Evolutionary conservation across 495 filamentous ascomycete species (phyloP).

Genomic region (Talaromyces trachyspermus): DNA sequence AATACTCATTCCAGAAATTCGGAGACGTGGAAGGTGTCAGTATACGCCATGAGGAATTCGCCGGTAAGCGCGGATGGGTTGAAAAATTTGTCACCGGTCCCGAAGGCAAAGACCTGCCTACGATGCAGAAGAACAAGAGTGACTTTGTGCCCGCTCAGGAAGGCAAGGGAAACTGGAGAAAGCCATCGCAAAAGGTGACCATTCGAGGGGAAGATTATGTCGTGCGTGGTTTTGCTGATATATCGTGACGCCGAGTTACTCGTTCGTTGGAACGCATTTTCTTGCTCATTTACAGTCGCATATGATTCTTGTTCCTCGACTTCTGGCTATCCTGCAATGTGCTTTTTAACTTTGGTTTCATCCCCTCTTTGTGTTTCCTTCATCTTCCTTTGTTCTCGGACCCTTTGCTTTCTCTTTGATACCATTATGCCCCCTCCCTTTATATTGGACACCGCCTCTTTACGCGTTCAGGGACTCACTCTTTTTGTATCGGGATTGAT

Average conservation of each 20-base stretch:
- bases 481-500: too few species aligned
- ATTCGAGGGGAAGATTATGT: constrained; percentile 22
- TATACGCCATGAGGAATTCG: constrained; percentile 32
- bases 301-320: not conserved
- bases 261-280: too few species aligned
- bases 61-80: constrained; percentile 15
- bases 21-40: constrained; percentile 24
- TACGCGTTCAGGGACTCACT: too few species aligned
- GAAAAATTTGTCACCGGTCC: constrained; percentile 23
- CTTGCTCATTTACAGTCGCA: too few species aligned
- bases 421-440: constrained; percentile 4
- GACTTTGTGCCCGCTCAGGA: constrained; percentile 10
- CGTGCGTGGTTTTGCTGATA: constrained; percentile 26
- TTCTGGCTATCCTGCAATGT: not conserved
- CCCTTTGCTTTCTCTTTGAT: constrained; percentile 3
- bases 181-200: constrained; percentile 18
- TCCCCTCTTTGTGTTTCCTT: not conserved
- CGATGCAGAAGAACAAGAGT: constrained; percentile 16
- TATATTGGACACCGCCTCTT: not conserved
- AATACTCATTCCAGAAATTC: constrained; percentile 5
- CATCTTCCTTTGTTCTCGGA: not conserved
- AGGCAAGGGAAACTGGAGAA: constrained; percentile 11
- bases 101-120: constrained; percentile 17
- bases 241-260: too few species aligned
- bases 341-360: not conserved